Conservation (phyloP, 2,329 filamentous ascomycete species). For the Aspergillus hiratsukae region DNA sequence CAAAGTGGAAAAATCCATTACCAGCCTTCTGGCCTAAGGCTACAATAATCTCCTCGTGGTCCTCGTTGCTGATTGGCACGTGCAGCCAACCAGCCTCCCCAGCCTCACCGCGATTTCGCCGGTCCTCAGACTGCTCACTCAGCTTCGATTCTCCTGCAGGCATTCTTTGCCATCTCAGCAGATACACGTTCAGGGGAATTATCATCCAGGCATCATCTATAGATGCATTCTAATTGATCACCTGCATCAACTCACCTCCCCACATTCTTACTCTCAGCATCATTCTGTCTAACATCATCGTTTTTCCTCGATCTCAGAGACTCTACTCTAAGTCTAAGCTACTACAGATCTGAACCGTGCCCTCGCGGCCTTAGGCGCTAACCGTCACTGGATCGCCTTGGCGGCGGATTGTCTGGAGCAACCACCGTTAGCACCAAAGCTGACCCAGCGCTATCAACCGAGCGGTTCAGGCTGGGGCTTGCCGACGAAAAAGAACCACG, state of each 20-base stretch:
- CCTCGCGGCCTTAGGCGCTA: constrained; percentile 10
- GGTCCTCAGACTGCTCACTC: neutral
- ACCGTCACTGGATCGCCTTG: constrained; percentile 15
- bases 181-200: neutral
- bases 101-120: neutral
- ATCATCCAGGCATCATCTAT: neutral
- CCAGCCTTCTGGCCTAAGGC: neutral
- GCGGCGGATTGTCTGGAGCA: constrained; percentile 27
- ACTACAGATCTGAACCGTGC: neutral
- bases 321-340: neutral
- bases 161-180: neutral
- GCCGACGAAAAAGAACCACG: constrained; percentile 25
- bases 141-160: neutral
- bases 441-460: neutral
- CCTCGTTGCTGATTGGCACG: neutral
- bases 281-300: neutral
- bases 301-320: neutral
- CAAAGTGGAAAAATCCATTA: neutral
- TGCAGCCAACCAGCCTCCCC: neutral
- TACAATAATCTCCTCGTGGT: neutral
- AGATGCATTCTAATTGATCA: neutral
- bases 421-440: constrained; percentile 11
- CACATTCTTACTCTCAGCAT: neutral
- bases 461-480: constrained; percentile 12
- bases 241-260: neutral